phyloP scores from a whole-genome alignment of 2,329 filamentous ascomycete species.

The Chrysoporthe cubensis region DNA sequence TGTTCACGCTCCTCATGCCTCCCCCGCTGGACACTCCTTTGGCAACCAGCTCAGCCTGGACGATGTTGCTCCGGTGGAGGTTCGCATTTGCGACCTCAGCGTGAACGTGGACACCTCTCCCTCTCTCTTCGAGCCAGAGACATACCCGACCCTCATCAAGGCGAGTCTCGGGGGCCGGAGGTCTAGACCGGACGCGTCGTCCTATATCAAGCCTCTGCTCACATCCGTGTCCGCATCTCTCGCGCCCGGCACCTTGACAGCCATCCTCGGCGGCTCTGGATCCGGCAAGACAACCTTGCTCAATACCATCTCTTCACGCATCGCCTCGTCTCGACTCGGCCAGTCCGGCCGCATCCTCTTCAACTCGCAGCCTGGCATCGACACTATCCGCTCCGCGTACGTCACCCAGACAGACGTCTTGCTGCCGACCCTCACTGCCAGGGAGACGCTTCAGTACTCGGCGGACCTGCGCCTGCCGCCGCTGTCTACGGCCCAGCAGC shows the following conservation, averaged over 20 bases:
- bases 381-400: conserved; percentile 59
- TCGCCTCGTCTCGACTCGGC: conserved; percentile 57
- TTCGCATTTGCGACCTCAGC: conserved; percentile 57
- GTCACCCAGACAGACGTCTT: conserved; percentile 79
- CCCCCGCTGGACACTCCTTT: conserved; percentile 35
- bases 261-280: conserved; percentile 76
- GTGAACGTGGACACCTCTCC: conserved; percentile 64
- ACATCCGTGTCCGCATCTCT: conserved; percentile 67
- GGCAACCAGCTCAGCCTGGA: conserved; percentile 47
- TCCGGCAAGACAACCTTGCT: conserved; percentile 74
- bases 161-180: conserved; percentile 30
- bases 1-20: conserved; percentile 31
- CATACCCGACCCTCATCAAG: conserved; percentile 47
- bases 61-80: conserved; percentile 59
- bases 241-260: conserved; percentile 68
- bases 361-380: conserved; percentile 60
- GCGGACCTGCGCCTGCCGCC: conserved; percentile 72
- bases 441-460: conserved; percentile 75
- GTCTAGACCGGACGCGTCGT: conserved; percentile 35
- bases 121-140: conserved; percentile 53
- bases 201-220: conserved; percentile 58
- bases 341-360: conserved; percentile 63
- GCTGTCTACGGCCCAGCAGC: conserved; percentile 61
- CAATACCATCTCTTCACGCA: conserved; percentile 72
- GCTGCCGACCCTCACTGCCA: conserved; percentile 72